Conservation (phyloP, 176 grass and related monocot genomes). For the Puccinellia tenuiflora region DNA sequence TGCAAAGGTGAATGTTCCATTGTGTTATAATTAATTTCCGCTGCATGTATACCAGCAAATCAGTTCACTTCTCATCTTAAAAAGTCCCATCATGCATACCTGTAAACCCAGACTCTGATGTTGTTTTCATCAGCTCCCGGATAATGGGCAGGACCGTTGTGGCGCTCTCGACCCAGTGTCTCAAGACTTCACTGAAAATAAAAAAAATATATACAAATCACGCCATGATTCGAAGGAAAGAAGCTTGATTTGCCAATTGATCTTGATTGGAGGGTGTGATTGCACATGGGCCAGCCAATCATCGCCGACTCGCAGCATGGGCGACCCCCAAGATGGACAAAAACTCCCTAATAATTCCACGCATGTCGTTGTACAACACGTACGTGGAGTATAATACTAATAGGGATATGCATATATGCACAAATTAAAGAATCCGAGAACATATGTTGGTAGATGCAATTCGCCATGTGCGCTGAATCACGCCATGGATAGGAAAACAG, state of each 20-base stretch:
- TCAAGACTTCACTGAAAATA: constrained; percentile 38
- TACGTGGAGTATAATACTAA: neutral
- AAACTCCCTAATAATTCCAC: neutral
- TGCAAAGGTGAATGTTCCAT: constrained; percentile 20
- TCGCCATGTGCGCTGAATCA: neutral
- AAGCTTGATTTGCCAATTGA: neutral
- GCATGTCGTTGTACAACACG: no score
- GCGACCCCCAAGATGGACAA: neutral
- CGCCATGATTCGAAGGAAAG: neutral
- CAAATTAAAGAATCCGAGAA: neutral
- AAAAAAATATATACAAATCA: neutral
- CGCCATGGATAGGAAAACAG: neutral
- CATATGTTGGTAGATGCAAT: neutral
- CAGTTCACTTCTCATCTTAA: neutral
- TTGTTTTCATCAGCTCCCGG: constrained; percentile 45
- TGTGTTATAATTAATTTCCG: neutral
- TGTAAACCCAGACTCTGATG: constrained; percentile 72
- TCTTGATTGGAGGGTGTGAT: neutral
- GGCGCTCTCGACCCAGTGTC: constrained; percentile 41
- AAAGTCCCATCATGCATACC: constrained; percentile 18
- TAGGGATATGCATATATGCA: neutral
- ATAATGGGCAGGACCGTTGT: constrained; percentile 58
- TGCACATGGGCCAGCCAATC: constrained; percentile 28
- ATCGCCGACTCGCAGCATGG: neutral
- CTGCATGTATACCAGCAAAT: neutral